Evolutionary conservation across 805 yeast genomes (phyloP), one percentile per base, ranked within the genome.

Genomic region (Grigorovia yakushimaensis): DNA sequence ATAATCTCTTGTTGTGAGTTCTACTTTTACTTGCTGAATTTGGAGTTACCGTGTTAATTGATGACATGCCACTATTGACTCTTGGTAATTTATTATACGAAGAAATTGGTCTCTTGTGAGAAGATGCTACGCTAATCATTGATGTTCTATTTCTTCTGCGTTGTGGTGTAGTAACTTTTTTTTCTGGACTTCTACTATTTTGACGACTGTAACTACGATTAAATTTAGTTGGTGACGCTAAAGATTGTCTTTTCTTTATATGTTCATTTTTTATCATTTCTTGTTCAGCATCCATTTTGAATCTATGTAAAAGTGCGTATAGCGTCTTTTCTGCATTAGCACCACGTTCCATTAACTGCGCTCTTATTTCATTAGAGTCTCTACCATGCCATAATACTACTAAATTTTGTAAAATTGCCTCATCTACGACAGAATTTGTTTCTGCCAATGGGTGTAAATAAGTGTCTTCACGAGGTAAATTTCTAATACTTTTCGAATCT

Each of bases 341-440:
- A 22, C 73, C 77, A 1, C 75, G 68, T 9, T 79, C 72, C 41
- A 76, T 59, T 42, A 88, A 69, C 52, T 77, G 75, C 9, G 70
- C 62, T 23, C 78, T 62, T 22, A 88, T 76, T 9, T 71, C 68
- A 4, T 72, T 64, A 45, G 75, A 74, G 41, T 75, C 73, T 52
- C 82, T 84, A 47, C 89, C 91, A 61, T 84, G 95, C 78, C 93
- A 87, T 51, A 87, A 68, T 7, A 85, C 85, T 41, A 83, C 82
- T 51, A 87, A 68, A 59, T 84, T 85, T 56, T 84, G 80, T 58
- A 87, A 70, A 47, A 88, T 82, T 59, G 84, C 89, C 47, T 70
- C 69, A 61, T 88, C 95, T 50, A 85, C 77, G 36, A 71, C 73
- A 19, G 67, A 69, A 18, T 62, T 56, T 10, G 66, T 56, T 36